Conservation (phyloP, 2,329 filamentous ascomycete species). For the Nemania serpens region DNA sequence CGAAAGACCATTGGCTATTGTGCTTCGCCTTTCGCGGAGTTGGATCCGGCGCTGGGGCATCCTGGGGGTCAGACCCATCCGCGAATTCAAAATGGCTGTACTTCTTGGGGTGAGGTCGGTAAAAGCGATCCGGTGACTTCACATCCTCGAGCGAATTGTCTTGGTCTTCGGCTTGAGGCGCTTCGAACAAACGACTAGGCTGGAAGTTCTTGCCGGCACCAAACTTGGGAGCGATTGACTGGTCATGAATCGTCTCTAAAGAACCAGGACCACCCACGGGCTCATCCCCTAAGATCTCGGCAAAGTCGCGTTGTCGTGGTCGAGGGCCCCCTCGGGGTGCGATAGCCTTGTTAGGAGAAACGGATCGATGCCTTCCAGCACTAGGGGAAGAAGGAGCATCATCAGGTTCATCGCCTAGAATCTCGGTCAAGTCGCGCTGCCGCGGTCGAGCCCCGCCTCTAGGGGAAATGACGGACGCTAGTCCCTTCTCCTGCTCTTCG, state of each 20-base stretch:
- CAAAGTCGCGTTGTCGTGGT: conserved; percentile 69
- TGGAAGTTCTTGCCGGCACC: conserved; percentile 66
- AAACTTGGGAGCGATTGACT: conserved; percentile 49
- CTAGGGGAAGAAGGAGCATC: conserved; percentile 45
- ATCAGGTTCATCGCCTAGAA: conserved; percentile 62
- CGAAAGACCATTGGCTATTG: conserved; percentile 81
- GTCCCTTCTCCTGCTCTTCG: conserved; percentile 61
- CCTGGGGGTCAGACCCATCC: conserved; percentile 62
- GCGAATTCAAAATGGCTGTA: conserved; percentile 86
- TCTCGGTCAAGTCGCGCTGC: conserved; percentile 74
- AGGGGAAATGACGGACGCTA: conserved; percentile 60
- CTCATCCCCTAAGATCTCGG: conserved; percentile 71
- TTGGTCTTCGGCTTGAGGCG: conserved; percentile 53
- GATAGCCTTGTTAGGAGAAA: conserved; percentile 39
- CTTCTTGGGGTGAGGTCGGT: conserved; percentile 75
- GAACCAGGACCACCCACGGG: conserved; percentile 44
- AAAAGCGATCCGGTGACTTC: conserved; percentile 49
- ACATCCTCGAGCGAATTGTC: conserved; percentile 49
- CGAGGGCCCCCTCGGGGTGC: conserved; percentile 40
- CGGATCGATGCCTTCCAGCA: conserved; percentile 51
- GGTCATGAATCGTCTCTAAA: conserved; percentile 52
- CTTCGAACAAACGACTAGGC: conserved; percentile 67
- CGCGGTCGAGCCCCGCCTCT: conserved; percentile 63
- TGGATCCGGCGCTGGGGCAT: conserved; percentile 50
- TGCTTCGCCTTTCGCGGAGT: conserved; percentile 64